Evolutionary conservation across 257 asterid species (phyloP).

Genomic region (Schizonepeta tenuifolia): DNA sequence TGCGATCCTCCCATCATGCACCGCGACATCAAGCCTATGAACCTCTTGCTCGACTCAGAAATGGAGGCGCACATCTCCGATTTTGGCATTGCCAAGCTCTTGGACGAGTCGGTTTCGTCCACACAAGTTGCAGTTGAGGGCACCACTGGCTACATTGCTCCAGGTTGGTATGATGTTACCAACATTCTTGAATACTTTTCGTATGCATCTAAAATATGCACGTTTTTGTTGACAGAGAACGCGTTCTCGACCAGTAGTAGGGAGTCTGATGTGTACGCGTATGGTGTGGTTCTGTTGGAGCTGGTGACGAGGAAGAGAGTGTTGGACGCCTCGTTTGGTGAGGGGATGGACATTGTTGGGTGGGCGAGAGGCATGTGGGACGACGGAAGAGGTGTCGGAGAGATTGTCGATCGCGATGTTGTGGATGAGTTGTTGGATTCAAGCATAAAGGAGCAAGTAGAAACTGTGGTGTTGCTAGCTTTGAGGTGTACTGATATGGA

Average conservation of each 20-base stretch:
- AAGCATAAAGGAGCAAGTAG: constrained; percentile 53
- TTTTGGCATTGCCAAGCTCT: constrained; percentile 83
- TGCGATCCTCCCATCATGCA: constrained; percentile 80
- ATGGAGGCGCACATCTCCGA: constrained; percentile 85
- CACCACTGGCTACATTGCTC: constrained; percentile 82
- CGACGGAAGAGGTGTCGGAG: constrained; percentile 46
- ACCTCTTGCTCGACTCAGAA: constrained; percentile 72
- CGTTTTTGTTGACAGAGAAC: constrained; percentile 51
- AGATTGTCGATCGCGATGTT: constrained; percentile 55
- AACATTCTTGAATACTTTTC: neutral
- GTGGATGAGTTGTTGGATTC: constrained; percentile 63
- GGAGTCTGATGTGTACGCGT: constrained; percentile 82
- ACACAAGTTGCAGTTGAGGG: constrained; percentile 56
- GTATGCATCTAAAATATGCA: neutral
- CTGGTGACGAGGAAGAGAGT: constrained; percentile 64
- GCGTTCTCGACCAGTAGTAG: constrained; percentile 61
- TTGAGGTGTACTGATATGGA: constrained; percentile 71
- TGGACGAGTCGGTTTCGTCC: constrained; percentile 62
- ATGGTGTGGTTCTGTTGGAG: constrained; percentile 77
- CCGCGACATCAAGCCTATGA: constrained; percentile 77
- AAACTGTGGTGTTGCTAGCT: constrained; percentile 52
- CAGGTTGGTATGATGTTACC: constrained; percentile 46
- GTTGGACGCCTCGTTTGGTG: constrained; percentile 51
- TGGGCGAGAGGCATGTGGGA: constrained; percentile 59
- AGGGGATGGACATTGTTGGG: constrained; percentile 50